Evolutionary conservation across 495 filamentous ascomycete species (phyloP).

Genomic region (Trypethelium eluteriae): DNA sequence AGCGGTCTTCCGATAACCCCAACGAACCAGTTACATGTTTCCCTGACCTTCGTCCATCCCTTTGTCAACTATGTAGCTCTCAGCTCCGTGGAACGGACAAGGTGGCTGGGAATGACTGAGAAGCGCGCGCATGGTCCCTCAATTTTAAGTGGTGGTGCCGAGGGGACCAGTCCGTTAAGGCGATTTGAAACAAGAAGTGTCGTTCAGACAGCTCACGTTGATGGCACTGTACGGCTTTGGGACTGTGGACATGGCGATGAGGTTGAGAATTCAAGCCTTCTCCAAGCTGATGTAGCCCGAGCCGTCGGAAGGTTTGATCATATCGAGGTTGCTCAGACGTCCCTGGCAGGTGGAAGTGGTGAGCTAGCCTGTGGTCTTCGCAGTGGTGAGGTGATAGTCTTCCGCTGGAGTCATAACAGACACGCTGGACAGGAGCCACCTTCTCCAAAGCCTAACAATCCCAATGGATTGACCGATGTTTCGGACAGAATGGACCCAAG

Average conservation of each 20-base stretch:
- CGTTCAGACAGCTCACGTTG: conserved; percentile 72
- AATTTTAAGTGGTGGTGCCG: conserved; percentile 68
- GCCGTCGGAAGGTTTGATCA: conserved; percentile 76
- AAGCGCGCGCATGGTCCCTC: conserved; percentile 62
- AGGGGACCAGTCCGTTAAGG: conserved; percentile 56
- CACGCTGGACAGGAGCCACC: conserved; percentile 48
- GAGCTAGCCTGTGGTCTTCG: conserved; percentile 78
- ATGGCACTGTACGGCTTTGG: conserved; percentile 82
- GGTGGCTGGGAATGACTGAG: conserved; percentile 87
- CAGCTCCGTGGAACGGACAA: conserved; percentile 60
- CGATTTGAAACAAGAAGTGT: conserved; percentile 75
- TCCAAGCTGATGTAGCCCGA: conserved; percentile 79
- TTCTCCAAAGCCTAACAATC: conserved; percentile 42
- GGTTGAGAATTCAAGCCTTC: conserved; percentile 71
- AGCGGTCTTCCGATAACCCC: conserved; percentile 83
- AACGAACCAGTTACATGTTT: conserved; percentile 82
- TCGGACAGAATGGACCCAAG: conserved; percentile 65
- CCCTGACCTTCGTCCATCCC: conserved; percentile 76
- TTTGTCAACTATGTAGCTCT: conserved; percentile 65
- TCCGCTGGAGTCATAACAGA: conserved; percentile 75
- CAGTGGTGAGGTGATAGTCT: conserved; percentile 77
- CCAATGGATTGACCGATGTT: conserved; percentile 62
- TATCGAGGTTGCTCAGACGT: conserved; percentile 65
- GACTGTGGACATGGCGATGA: conserved; percentile 86
- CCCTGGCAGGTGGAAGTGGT: conserved; percentile 64